Evolutionary conservation across 768 basidiomycete species (phyloP).

Genomic region (Hygrophorus pudorinus): DNA sequence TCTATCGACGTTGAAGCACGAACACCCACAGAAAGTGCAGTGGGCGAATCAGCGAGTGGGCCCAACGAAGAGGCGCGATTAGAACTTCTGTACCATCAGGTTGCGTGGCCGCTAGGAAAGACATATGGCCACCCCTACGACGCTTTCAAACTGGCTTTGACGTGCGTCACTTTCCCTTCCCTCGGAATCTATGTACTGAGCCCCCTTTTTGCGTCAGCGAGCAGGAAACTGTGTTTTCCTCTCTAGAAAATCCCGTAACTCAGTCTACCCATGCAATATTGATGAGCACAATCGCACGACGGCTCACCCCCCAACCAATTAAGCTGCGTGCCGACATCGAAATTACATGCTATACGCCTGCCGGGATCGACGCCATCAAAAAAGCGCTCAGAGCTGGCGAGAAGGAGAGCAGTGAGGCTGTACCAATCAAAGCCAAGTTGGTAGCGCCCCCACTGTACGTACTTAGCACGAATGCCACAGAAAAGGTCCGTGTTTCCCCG

Average conservation of each 20-base stretch:
- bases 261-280: slow-evolving; percentile 53
- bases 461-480: slow-evolving; percentile 90
- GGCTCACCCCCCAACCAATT: slow-evolving; percentile 96
- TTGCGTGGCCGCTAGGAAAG: slow-evolving; percentile 88
- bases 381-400: slow-evolving; percentile 86
- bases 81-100: slow-evolving; percentile 80
- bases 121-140: slow-evolving; percentile 95
- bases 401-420: slow-evolving; percentile 73
- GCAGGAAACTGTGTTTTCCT: slow-evolving; percentile 67
- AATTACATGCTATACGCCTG: slow-evolving; percentile 90
- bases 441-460: slow-evolving; percentile 97
- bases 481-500: slow-evolving; percentile 51
- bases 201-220: slow-evolving; percentile 20
- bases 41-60: slow-evolving; percentile 16
- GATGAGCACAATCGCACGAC: slow-evolving; percentile 79
- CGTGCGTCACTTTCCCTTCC: slow-evolving; percentile 40
- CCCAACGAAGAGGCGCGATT: slow-evolving; percentile 70
- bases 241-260: slow-evolving; percentile 49
- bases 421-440: slow-evolving; percentile 94
- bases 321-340: slow-evolving; percentile 98
- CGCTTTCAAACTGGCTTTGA: slow-evolving; percentile 93
- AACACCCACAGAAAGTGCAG: slow-evolving; percentile 18
- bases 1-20: slow-evolving; percentile 28
- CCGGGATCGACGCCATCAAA: slow-evolving; percentile 96
- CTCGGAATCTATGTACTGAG: neutral